A percentile compares a stretch with the other conserved stretches of the same genome.
Conservation (phyloP, 768 basidiomycete genomes). For the Leucocoprinus leucothites region DNA sequence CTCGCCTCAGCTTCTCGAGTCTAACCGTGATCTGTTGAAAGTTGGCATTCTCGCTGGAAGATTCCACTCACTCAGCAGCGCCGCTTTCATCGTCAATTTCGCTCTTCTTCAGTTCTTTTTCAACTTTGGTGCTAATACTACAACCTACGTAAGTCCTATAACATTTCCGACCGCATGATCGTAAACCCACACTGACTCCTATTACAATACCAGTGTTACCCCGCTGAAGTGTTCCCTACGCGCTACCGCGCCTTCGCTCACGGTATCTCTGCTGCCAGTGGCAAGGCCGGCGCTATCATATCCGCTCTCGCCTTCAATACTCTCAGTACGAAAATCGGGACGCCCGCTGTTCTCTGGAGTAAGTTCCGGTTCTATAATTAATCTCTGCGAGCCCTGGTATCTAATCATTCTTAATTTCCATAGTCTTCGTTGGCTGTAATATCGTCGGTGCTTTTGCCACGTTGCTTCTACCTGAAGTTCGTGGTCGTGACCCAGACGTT, state of each 20-base stretch:
- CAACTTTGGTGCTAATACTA: constrained; percentile 76
- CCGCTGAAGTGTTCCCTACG: constrained; percentile 80
- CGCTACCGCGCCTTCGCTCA: constrained; percentile 71
- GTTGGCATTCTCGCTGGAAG: constrained; percentile 68
- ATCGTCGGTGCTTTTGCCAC: constrained; percentile 48
- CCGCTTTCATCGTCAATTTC: constrained; percentile 69
- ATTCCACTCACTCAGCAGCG: constrained; percentile 53
- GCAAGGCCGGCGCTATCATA: constrained; percentile 77
- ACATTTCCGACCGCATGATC: background rate
- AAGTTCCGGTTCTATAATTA: constrained; percentile 23
- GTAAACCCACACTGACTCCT: background rate
- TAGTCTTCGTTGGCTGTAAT: constrained; percentile 68
- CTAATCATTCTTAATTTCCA: background rate
- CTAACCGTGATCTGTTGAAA: constrained; percentile 17
- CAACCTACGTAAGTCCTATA: constrained; percentile 42
- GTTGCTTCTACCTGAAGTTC: constrained; percentile 37
- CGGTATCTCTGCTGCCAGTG: constrained; percentile 69
- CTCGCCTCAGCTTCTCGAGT: background rate
- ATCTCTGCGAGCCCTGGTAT: background rate
- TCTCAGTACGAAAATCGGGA: constrained; percentile 58
- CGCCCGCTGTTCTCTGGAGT: constrained; percentile 71
- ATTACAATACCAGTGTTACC: constrained; percentile 46
- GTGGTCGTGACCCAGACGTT: constrained; percentile 35
- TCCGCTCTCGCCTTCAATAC: constrained; percentile 72
- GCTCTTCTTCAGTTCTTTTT: constrained; percentile 78